Evolutionary conservation across 2,329 filamentous ascomycete species (phyloP).

Genomic region (Thermomyces lanuginosus): DNA sequence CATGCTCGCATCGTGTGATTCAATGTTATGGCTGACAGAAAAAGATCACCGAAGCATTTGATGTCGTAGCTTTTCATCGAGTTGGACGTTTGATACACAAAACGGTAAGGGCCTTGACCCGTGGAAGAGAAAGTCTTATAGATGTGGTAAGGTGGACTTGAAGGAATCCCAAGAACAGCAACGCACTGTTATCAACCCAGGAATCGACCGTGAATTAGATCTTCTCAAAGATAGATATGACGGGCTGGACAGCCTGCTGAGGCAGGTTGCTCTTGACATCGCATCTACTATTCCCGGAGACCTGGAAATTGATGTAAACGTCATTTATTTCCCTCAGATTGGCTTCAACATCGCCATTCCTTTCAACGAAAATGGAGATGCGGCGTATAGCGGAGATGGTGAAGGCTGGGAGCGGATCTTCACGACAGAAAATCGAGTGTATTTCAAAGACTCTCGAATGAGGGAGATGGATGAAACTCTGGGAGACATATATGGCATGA

Average conservation of each 20-base stretch:
- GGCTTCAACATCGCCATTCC: conserved; percentile 72
- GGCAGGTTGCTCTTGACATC: conserved; percentile 49
- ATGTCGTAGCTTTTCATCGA: conserved; percentile 41
- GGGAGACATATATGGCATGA: conserved; percentile 71
- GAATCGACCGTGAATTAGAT: conserved; percentile 61
- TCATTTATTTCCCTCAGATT: conserved; percentile 79
- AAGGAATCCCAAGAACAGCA: conserved; percentile 54
- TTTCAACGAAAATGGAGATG: conserved; percentile 43
- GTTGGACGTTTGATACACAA: conserved; percentile 56
- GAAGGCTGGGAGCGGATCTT: conserved; percentile 68
- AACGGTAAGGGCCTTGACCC: conserved; percentile 28
- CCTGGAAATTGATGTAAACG: conserved; percentile 44
- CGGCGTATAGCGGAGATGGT: conserved; percentile 47
- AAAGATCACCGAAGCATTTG: conserved; percentile 45
- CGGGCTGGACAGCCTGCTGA: conserved; percentile 59
- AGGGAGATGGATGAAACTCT: conserved; percentile 61
- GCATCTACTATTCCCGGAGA: conserved; percentile 45
- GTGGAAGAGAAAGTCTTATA: not conserved
- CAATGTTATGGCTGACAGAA: too few relatives aligned
- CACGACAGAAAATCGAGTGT: conserved; percentile 50
- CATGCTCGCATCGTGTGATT: too few relatives aligned
- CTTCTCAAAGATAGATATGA: conserved; percentile 60
- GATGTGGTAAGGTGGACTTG: conserved; percentile 50
- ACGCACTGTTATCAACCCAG: conserved; percentile 55
- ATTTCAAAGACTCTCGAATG: conserved; percentile 79